Evolutionary conservation across 176 grass and related monocot genomes (phyloP), one percentile per base, ranked within the genome.

Genomic region (Sorghum bicolor): DNA sequence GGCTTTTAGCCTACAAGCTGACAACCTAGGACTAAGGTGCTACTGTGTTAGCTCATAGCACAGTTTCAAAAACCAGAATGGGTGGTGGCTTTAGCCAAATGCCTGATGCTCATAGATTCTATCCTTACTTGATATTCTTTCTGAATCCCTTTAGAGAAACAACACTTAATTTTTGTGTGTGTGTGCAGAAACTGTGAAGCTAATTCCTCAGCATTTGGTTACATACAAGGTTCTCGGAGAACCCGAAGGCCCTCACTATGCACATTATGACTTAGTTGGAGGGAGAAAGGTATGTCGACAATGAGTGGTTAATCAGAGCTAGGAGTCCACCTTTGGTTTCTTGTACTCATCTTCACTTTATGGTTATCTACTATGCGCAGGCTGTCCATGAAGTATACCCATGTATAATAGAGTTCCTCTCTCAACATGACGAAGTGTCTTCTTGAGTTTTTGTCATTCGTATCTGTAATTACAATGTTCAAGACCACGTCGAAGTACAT

Each of bases 341-440:
- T 43, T 57, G 19, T 16, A 29, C 33, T 58, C 19, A 52, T 74
- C 80, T 58, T 82, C 34, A 58, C 38, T 11, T 74, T 82, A 72
- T 24, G 30, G 14, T 76, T 36, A 78, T 72, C 2, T 74, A 43
- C 43, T 83, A 32, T 87, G 47, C 63, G 89, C 90, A 99, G 97
- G 97, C 93, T 24, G 70, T 92, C 50, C 87, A 94, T 75, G 97
- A 99, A 92, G 91, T 99, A 31, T 96, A 99, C 87, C 97, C 97
- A 8, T 96, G 87, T 65, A 92, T 99, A 53, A 85, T 89, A 88
- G 78, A 96, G 72, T 99, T 99, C 81, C 91, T 99, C 79, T 89
- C 91, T 81, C 64, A 79, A 44, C 93, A 99, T n/a, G 97, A 99
- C 82, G 14, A 85, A 85, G 50, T 72, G 50, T 86, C 81, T 39